phyloP scores from a whole-genome alignment of 2,329 filamentous ascomycete species.

The Pleoardoris graminearum region DNA sequence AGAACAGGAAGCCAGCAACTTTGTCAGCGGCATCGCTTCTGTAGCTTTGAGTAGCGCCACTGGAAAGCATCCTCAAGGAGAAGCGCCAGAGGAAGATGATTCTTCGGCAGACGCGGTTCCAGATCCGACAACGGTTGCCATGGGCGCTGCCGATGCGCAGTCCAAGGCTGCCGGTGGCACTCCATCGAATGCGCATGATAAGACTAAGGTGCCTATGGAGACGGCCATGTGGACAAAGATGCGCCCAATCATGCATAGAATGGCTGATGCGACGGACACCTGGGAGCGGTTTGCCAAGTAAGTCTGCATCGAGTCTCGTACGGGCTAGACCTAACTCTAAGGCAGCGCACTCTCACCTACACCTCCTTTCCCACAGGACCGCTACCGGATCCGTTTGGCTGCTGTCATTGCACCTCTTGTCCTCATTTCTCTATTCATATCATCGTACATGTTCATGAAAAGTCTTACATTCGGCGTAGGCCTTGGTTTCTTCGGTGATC shows the following conservation, averaged over 20 bases:
- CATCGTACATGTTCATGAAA: slow-evolving; percentile 62
- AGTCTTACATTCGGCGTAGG: slow-evolving; percentile 68
- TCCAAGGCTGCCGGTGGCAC: slow-evolving; percentile 57
- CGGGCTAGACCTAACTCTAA: slow-evolving; percentile 5
- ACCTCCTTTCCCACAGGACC: slow-evolving; percentile 51
- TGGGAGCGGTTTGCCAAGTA: slow-evolving; percentile 67
- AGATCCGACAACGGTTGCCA: slow-evolving; percentile 62
- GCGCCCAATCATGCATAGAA: slow-evolving; percentile 69
- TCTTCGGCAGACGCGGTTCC: slow-evolving; percentile 58
- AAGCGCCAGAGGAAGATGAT: slow-evolving; percentile 53
- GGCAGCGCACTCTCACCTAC: slow-evolving; percentile 52
- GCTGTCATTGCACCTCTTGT: slow-evolving; percentile 50
- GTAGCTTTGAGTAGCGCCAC: slow-evolving; percentile 75
- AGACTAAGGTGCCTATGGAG: slow-evolving; percentile 78
- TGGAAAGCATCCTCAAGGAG: slow-evolving; percentile 73
- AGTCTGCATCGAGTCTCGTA: slow-evolving; percentile 18
- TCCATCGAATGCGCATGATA: slow-evolving; percentile 63
- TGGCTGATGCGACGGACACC: slow-evolving; percentile 63
- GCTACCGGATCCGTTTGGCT: slow-evolving; percentile 52
- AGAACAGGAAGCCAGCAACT: slow-evolving; percentile 79
- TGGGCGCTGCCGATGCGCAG: slow-evolving; percentile 58
- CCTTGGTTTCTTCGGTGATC: slow-evolving; percentile 79
- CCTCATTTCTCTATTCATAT: slow-evolving; percentile 49
- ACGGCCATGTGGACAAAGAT: slow-evolving; percentile 77
- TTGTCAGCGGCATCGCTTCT: slow-evolving; percentile 72